Conservation (phyloP, 805 yeast species). For the Sungouiella thailandica region DNA sequence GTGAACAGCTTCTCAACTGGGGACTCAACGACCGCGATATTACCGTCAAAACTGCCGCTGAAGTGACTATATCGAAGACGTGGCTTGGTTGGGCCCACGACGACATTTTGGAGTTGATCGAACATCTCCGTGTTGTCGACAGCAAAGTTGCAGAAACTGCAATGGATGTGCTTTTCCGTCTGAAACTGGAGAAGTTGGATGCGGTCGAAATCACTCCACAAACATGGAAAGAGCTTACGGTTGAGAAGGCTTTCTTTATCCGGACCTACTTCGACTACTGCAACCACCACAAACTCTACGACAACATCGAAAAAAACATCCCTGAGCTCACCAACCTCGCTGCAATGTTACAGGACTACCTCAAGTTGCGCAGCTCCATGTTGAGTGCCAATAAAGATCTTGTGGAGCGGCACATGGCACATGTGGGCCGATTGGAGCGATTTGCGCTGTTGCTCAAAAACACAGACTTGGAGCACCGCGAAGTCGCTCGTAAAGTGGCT, state of each 20-base stretch:
- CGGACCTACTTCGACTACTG: conserved; percentile 66
- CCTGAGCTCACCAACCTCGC: conserved; percentile 80
- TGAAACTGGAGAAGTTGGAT: conserved; percentile 57
- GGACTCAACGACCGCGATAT: conserved; percentile 86
- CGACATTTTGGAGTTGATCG: conserved; percentile 68
- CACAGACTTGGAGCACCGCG: conserved; percentile 7
- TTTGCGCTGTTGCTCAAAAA: conserved; percentile 8
- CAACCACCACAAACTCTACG: conserved; percentile 44
- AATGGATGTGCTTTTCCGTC: conserved; percentile 55
- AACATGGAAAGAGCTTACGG: conserved; percentile 65
- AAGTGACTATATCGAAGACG: conserved; percentile 57
- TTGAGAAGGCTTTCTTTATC: conserved; percentile 70
- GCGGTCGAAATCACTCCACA: conserved; percentile 58
- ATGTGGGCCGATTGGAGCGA: conserved; percentile 5
- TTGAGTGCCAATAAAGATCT: conserved; percentile 19
- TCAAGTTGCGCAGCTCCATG: conserved; percentile 39
- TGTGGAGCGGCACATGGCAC: conserved; percentile 10
- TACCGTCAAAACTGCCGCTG: conserved; percentile 65
- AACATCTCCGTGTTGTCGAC: conserved; percentile 63
- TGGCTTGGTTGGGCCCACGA: conserved; percentile 72
- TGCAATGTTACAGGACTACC: conserved; percentile 49
- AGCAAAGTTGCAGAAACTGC: conserved; percentile 66
- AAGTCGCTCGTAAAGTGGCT: conserved; percentile 7
- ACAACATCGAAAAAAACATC: conserved; percentile 59
- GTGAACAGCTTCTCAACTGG: conserved; percentile 72